Evolutionary conservation across 2,329 filamentous ascomycete species (phyloP).

Genomic region (Epichloe elymi): DNA sequence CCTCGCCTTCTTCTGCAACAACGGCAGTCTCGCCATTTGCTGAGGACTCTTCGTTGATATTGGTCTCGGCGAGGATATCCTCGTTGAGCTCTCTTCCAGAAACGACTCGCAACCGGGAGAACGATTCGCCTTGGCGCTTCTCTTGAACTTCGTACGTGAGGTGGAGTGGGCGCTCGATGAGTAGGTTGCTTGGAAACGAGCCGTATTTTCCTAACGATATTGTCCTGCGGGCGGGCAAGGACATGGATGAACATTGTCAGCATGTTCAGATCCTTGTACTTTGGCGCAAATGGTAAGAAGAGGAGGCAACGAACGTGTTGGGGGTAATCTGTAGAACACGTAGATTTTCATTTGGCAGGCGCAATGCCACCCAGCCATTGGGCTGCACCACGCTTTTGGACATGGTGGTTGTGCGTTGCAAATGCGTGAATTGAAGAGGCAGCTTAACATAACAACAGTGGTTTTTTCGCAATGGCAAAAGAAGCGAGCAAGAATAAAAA

Average conservation of each 20-base stretch:
- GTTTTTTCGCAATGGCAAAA: background rate
- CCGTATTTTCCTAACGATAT: slow-evolving; percentile 91
- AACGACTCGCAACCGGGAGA: slow-evolving; percentile 63
- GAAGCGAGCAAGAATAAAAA: slow-evolving; percentile 2
- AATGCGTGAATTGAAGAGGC: background rate
- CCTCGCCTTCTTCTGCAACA: slow-evolving; percentile 23
- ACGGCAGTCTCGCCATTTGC: slow-evolving; percentile 31
- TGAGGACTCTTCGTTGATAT: slow-evolving; percentile 19
- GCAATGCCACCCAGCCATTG: slow-evolving; percentile 46
- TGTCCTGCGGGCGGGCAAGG: slow-evolving; percentile 40
- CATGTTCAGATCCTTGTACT: background rate
- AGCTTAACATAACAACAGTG: background rate
- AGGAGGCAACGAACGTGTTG: slow-evolving; percentile 37
- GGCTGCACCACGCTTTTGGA: slow-evolving; percentile 29
- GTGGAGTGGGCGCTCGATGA: slow-evolving; percentile 84
- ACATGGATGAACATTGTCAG: slow-evolving; percentile 11
- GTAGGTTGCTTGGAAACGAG: slow-evolving; percentile 73
- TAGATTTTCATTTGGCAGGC: slow-evolving; percentile 44
- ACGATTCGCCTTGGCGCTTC: slow-evolving; percentile 47
- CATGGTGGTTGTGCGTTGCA: slow-evolving; percentile 10
- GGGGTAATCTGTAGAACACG: slow-evolving; percentile 45
- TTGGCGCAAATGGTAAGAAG: background rate
- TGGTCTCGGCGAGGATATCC: slow-evolving; percentile 48
- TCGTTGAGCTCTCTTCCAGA: slow-evolving; percentile 71
- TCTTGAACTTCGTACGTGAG: slow-evolving; percentile 84